Percentiles rank a stretch among this genome's conserved stretches.
phyloP scores from a whole-genome alignment of 2,329 filamentous ascomycete genomes.

The Ophiocordyceps unilateralis region DNA sequence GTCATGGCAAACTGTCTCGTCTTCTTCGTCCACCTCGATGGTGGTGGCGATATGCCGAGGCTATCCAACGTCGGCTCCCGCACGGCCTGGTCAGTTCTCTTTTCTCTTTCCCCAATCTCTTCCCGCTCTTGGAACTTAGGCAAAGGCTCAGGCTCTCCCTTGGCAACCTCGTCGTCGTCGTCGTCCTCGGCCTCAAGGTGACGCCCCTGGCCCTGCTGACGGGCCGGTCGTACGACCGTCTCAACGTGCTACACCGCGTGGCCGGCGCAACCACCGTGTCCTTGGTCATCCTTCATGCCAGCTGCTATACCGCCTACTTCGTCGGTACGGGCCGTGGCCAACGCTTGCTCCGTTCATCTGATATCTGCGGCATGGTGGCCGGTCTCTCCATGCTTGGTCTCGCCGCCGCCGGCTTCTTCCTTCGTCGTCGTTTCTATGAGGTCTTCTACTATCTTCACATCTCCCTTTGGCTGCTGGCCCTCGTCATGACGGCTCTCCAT shows the following conservation, averaged over 20 bases:
- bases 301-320: slow-evolving; percentile 25
- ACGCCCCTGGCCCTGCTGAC: slow-evolving; percentile 37
- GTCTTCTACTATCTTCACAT: slow-evolving; percentile 37
- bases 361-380: slow-evolving; percentile 31
- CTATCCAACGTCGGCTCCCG: slow-evolving; percentile 19
- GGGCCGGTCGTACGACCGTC: slow-evolving; percentile 37
- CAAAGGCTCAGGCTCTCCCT: slow-evolving; percentile 17
- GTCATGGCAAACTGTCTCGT: slow-evolving; percentile 16
- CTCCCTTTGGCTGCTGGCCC: slow-evolving; percentile 26
- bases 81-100: slow-evolving; percentile 20
- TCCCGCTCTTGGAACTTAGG: neutral
- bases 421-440: slow-evolving; percentile 34
- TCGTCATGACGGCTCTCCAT: slow-evolving; percentile 33
- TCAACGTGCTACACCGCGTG: slow-evolving; percentile 39
- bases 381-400: slow-evolving; percentile 27
- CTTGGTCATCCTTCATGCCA: slow-evolving; percentile 27
- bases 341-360: slow-evolving; percentile 16
- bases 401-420: slow-evolving; percentile 21
- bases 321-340: slow-evolving; percentile 8
- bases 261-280: slow-evolving; percentile 31
- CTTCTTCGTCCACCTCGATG: slow-evolving; percentile 16
- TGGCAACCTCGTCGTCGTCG: slow-evolving; percentile 30
- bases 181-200: slow-evolving; percentile 40
- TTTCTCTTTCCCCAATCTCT: neutral
- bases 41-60: slow-evolving; percentile 11